Evolutionary conservation across 2,329 filamentous ascomycete species (phyloP).

Genomic region (Aspergillus sp.): DNA sequence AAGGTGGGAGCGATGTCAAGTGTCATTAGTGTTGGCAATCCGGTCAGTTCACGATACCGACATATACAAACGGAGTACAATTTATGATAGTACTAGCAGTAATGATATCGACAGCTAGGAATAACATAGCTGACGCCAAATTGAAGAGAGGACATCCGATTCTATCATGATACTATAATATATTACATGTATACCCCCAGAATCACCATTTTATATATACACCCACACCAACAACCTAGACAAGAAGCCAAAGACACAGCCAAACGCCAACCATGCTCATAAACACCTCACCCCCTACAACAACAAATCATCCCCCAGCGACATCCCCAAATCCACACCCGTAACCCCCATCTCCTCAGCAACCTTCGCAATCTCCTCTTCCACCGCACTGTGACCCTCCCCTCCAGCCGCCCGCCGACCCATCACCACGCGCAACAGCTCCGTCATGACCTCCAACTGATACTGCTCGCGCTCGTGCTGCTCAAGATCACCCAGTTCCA

Average conservation of each 20-base stretch:
- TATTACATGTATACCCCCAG: background rate
- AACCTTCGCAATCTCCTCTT: slow-evolving; percentile 35
- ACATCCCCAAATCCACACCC: slow-evolving; percentile 35
- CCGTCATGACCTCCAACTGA: slow-evolving; percentile 46
- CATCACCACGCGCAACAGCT: slow-evolving; percentile 45
- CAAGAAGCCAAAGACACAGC: background rate
- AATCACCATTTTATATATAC: background rate
- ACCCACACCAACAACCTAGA: background rate
- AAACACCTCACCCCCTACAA: background rate
- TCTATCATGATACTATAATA: background rate
- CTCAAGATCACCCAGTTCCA: slow-evolving; percentile 39
- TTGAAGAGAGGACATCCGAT: background rate
- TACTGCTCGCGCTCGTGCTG: slow-evolving; percentile 41
- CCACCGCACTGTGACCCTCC: slow-evolving; percentile 27
- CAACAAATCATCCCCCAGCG: slow-evolving; percentile 30
- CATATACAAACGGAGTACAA: too few relatives aligned
- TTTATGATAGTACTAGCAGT: too few relatives aligned
- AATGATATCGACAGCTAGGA: too few relatives aligned
- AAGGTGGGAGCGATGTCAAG: too few relatives aligned
- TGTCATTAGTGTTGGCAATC: too few relatives aligned
- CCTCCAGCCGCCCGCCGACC: slow-evolving; percentile 31
- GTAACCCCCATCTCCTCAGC: slow-evolving; percentile 42
- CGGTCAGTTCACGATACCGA: too few relatives aligned
- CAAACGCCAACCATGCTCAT: slow-evolving; percentile 13
- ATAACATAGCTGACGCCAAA: too few relatives aligned